These are phyloP conservation scores for Tulasnella calospora DNA, from an alignment of 768 basidiomycete species.

Conservation along the genomic window DNA sequence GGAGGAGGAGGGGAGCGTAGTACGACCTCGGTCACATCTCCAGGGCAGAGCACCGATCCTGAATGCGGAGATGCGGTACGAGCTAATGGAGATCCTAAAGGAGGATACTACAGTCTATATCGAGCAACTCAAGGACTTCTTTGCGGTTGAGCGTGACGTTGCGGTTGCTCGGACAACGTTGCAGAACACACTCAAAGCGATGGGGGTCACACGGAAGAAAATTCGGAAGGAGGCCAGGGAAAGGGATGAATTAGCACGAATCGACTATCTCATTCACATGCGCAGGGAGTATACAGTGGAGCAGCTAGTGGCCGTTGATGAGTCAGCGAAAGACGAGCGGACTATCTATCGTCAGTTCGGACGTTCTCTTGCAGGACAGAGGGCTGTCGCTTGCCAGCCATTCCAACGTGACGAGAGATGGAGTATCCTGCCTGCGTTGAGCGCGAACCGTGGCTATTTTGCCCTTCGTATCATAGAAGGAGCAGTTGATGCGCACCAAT, in stretches of 20 bases:
- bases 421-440: constrained; percentile 39
- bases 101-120: constrained; percentile 4
- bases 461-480: constrained; percentile 35
- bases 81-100: background rate
- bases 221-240: constrained; percentile 28
- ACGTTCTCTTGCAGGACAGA: constrained; percentile 30
- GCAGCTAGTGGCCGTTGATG: background rate
- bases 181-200: background rate
- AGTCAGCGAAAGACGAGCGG: constrained; percentile 9
- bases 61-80: background rate
- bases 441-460: constrained; percentile 37
- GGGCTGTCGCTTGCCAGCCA: constrained; percentile 30
- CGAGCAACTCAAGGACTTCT: background rate
- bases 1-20: background rate
- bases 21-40: background rate
- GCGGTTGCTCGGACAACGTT: background rate
- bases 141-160: background rate
- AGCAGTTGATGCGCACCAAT: constrained; percentile 37
- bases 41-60: constrained; percentile 1
- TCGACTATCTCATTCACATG: constrained; percentile 8
- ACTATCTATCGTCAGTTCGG: constrained; percentile 34
- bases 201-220: constrained; percentile 26
- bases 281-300: constrained; percentile 16
- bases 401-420: constrained; percentile 37
- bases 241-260: constrained; percentile 18